Evolutionary conservation across 129 eudicot genomes (phyloP).

Genomic region (Saussurea involucrata): DNA sequence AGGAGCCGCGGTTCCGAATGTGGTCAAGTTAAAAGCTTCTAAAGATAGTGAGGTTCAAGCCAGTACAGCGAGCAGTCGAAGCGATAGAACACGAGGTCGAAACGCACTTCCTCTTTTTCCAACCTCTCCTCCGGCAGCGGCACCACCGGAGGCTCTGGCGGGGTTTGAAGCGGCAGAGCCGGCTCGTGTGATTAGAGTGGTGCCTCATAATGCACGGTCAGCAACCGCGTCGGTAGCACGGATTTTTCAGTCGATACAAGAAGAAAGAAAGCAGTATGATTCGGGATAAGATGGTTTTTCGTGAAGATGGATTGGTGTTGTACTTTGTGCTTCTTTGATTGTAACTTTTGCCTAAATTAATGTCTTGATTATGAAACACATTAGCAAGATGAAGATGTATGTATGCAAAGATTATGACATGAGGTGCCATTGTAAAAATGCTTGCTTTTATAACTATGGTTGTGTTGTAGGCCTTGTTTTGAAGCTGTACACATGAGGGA

Average conservation of each 20-base stretch:
- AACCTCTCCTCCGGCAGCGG: conserved; percentile 29
- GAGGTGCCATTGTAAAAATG: conserved; percentile 17
- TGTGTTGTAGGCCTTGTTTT: conserved; percentile 12
- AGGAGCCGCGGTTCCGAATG: conserved; percentile 16
- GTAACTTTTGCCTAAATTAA: conserved; percentile 21
- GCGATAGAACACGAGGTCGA: conserved; percentile 39
- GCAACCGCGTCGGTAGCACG: conserved; percentile 83
- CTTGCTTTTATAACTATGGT: conserved; percentile 2
- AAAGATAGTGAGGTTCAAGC: conserved; percentile 55
- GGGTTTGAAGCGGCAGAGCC: conserved; percentile 12
- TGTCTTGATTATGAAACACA: neutral
- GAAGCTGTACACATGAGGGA: conserved; percentile 21
- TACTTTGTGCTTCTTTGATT: conserved; percentile 21
- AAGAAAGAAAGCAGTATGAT: conserved; percentile 71
- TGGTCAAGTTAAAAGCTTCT: conserved; percentile 17
- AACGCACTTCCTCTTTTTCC: conserved; percentile 74
- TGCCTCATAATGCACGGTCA: conserved; percentile 74
- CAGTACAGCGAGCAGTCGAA: conserved; percentile 77
- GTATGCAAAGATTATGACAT: conserved; percentile 18
- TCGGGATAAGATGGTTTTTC: conserved; percentile 16
- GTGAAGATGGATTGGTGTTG: conserved; percentile 15
- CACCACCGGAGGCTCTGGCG: neutral
- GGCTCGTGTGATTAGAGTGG: conserved; percentile 58
- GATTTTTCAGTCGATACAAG: conserved; percentile 81
- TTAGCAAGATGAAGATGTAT: conserved; percentile 9